Evolutionary conservation across 306 rosid genomes (phyloP).

Genomic region (Gynostemma pentaphyllum): DNA sequence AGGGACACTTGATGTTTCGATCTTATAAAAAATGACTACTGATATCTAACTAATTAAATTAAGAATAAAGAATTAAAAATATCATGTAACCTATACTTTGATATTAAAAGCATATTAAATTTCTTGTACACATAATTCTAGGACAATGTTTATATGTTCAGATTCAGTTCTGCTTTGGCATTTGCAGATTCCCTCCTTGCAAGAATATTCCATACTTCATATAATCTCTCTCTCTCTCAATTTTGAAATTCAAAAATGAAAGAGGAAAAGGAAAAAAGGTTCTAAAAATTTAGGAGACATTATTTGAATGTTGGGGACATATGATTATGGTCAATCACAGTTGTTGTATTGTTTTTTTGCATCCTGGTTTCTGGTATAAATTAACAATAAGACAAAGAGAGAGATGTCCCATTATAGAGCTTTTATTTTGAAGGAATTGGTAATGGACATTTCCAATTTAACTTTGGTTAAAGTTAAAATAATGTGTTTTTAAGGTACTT

Average conservation of each 20-base stretch:
- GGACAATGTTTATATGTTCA: conserved; percentile 26
- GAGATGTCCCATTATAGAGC: no score
- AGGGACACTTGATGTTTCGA: no score
- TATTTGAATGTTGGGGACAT: conserved; percentile 5
- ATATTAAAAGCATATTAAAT: no score
- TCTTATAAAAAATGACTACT: no score
- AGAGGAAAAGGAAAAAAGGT: background rate
- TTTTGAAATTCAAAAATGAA: conserved; percentile 8
- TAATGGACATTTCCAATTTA: no score
- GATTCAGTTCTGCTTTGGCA: conserved; percentile 51
- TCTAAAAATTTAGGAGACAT: conserved; percentile 2
- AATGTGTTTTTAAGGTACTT: no score
- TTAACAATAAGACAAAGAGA: conserved; percentile 1
- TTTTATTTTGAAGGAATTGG: no score
- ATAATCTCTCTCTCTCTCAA: no score
- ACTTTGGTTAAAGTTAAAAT: no score
- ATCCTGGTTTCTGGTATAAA: background rate
- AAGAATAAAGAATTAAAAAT: background rate
- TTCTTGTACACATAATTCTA: background rate
- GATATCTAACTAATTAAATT: background rate
- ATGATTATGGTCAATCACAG: conserved; percentile 4
- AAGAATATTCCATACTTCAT: conserved; percentile 58
- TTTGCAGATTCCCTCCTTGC: conserved; percentile 54
- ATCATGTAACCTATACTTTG: no score
- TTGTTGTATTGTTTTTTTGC: conserved; percentile 3